Conservation (phyloP, 2,329 filamentous ascomycete genomes). For the Celoporthe dispersa region DNA sequence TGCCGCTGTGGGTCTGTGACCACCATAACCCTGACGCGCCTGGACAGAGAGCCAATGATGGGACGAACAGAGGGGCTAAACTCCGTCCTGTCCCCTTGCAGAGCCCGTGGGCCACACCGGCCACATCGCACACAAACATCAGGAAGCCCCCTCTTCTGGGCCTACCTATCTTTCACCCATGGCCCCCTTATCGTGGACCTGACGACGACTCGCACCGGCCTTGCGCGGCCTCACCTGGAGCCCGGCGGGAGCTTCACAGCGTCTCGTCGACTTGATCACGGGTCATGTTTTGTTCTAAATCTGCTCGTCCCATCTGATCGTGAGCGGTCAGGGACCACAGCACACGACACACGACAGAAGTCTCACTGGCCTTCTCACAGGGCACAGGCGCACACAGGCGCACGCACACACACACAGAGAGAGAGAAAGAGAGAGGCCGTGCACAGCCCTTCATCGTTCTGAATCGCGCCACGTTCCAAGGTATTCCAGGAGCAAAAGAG, state of each 20-base stretch:
- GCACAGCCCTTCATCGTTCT: neutral
- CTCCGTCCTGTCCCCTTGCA: neutral
- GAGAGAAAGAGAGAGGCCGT: neutral
- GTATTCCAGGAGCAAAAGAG: neutral
- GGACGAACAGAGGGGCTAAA: constrained; percentile 4
- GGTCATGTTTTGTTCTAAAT: neutral
- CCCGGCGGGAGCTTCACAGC: neutral
- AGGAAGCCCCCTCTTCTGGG: neutral
- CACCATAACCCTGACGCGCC: neutral
- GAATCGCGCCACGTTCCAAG: constrained; percentile 3
- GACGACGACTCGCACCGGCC: neutral
- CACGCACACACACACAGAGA: neutral
- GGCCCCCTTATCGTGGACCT: neutral
- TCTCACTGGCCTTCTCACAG: neutral
- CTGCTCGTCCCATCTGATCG: neutral
- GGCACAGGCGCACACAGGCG: neutral
- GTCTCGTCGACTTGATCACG: neutral
- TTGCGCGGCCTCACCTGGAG: neutral
- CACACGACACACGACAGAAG: neutral
- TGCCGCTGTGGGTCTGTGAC: neutral
- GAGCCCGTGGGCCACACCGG: neutral
- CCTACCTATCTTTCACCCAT: neutral
- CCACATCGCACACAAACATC: neutral
- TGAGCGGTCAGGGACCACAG: neutral
- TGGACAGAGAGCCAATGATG: neutral